Evolutionary conservation across 2,329 filamentous ascomycete species (phyloP).

Genomic region (Dactylella cylindrospora): DNA sequence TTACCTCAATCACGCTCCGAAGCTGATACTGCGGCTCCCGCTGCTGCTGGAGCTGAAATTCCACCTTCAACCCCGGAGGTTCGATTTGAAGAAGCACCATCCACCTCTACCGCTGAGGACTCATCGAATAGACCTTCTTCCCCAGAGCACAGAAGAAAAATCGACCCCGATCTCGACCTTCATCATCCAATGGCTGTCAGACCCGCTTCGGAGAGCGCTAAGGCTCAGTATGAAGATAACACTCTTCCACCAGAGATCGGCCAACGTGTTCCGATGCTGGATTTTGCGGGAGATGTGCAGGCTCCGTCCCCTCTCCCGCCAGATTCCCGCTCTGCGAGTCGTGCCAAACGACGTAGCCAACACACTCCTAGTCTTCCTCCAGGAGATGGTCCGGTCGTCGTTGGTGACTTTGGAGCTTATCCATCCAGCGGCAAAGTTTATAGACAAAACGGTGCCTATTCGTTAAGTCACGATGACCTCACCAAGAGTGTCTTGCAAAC

Average conservation of each 20-base stretch:
- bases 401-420: constrained; percentile 49
- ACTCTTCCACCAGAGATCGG: constrained; percentile 86
- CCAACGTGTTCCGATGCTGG: constrained; percentile 89
- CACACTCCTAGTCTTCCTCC: constrained; percentile 44
- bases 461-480: constrained; percentile 74
- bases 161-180: constrained; percentile 36
- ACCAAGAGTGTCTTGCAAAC: constrained; percentile 46
- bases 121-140: constrained; percentile 34
- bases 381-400: constrained; percentile 21
- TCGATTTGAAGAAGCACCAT: background rate
- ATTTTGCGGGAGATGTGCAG: constrained; percentile 90
- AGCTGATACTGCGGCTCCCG: constrained; percentile 6
- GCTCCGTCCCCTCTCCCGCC: constrained; percentile 77
- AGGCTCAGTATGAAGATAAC: constrained; percentile 44
- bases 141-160: constrained; percentile 25
- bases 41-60: constrained; percentile 5
- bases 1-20: constrained; percentile 9
- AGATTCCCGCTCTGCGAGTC: constrained; percentile 34
- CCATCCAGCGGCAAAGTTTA: constrained; percentile 32
- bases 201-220: constrained; percentile 26
- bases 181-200: constrained; percentile 41
- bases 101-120: background rate
- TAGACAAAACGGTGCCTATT: constrained; percentile 55
- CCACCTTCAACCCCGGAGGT: constrained; percentile 1
- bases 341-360: constrained; percentile 50